Evolutionary conservation across 208 protist genomes (phyloP).

Genomic region (Naegleria lovaniensis): DNA sequence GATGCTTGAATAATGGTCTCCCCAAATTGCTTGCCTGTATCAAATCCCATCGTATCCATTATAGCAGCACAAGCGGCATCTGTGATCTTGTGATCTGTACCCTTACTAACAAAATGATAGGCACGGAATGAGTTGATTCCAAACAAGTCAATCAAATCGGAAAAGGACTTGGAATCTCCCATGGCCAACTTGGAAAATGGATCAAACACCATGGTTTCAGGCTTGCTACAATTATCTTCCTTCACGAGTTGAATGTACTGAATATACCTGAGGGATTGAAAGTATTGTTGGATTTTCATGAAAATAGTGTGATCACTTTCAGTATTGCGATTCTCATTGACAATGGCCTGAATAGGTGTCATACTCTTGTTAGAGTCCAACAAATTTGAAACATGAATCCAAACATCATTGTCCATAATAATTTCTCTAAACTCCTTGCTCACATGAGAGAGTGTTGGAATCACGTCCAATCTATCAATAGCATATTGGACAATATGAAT

Average conservation of each 20-base stretch:
- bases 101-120: neutral
- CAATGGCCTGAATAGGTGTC: neutral
- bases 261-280: neutral
- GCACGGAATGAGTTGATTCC: neutral
- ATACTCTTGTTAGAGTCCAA: neutral
- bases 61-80: neutral
- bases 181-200: neutral
- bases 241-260: neutral
- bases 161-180: neutral
- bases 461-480: neutral
- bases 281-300: neutral
- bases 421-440: neutral
- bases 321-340: neutral
- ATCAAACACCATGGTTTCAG: neutral
- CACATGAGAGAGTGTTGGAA: neutral
- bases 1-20: neutral
- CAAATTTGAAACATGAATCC: neutral
- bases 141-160: neutral
- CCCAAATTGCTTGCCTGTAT: neutral
- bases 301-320: neutral
- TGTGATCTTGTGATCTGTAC: neutral
- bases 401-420: neutral
- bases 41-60: neutral
- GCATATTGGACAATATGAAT: neutral
- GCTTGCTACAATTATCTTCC: neutral